Conservation (phyloP, 495 filamentous ascomycete genomes). For the Aspergillus mulundensis region DNA sequence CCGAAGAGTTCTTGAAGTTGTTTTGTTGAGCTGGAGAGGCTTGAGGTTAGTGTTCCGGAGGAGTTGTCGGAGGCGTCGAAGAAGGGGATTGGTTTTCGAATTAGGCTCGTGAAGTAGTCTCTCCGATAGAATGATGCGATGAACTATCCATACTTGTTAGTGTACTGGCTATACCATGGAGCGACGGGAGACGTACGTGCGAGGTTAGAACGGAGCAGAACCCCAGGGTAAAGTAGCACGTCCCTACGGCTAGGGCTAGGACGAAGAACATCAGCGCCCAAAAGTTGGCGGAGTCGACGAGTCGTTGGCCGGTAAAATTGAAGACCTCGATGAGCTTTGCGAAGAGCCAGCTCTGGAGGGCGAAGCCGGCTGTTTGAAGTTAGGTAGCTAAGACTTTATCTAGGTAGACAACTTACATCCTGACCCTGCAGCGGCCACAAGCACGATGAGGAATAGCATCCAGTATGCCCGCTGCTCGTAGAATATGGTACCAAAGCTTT, state of each 20-base stretch:
- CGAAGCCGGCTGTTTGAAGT: conserved; percentile 41
- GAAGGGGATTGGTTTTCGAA: conserved; percentile 53
- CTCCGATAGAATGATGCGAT: conserved; percentile 50
- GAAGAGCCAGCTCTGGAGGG: conserved; percentile 36
- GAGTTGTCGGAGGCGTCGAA: conserved; percentile 51
- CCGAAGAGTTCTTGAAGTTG: conserved; percentile 61
- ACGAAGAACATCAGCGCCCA: conserved; percentile 66
- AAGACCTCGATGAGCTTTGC: conserved; percentile 31
- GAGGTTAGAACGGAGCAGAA: conserved; percentile 24
- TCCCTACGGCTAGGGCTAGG: conserved; percentile 46
- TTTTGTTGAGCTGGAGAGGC: conserved; percentile 54
- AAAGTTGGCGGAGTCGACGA: conserved; percentile 43
- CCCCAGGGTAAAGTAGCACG: conserved; percentile 52
- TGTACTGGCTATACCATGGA: background rate
- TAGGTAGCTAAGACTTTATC: background rate
- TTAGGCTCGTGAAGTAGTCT: conserved; percentile 57
- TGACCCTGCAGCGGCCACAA: conserved; percentile 45
- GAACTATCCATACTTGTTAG: no score
- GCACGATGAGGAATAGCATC: conserved; percentile 43
- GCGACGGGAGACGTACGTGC: background rate
- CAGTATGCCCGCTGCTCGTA: conserved; percentile 45
- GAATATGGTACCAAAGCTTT: conserved; percentile 42
- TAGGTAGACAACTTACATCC: conserved; percentile 38
- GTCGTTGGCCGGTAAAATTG: conserved; percentile 29
- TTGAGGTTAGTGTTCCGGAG: conserved; percentile 45